phyloP scores from a whole-genome alignment of 805 yeast species.

The Peterozyma xylosa region DNA sequence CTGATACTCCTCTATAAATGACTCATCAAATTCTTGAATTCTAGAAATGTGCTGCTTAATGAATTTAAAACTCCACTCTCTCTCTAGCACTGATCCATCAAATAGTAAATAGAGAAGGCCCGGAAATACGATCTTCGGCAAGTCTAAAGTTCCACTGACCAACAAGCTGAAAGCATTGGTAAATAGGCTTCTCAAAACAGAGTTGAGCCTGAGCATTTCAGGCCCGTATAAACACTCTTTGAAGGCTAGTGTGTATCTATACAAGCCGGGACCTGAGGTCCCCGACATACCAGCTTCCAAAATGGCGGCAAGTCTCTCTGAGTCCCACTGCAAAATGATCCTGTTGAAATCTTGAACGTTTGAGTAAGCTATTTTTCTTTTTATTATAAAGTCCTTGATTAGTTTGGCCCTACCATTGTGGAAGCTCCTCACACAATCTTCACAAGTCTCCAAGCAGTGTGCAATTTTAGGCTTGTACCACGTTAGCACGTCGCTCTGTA shows the following conservation, averaged over 20 bases:
- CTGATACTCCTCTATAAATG: slow-evolving; percentile 49
- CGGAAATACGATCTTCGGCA: slow-evolving; percentile 25
- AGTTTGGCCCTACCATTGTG: slow-evolving; percentile 45
- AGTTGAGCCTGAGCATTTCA: slow-evolving; percentile 32
- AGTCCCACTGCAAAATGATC: slow-evolving; percentile 22
- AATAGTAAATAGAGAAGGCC: slow-evolving; percentile 48
- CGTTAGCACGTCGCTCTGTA: slow-evolving; percentile 33
- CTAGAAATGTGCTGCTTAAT: too few species aligned
- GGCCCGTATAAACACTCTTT: slow-evolving; percentile 49
- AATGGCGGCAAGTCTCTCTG: slow-evolving; percentile 12
- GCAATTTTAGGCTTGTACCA: slow-evolving; percentile 34
- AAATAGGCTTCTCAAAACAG: slow-evolving; percentile 27
- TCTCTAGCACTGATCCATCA: slow-evolving; percentile 41
- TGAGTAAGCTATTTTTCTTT: slow-evolving; percentile 32
- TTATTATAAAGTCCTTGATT: slow-evolving; percentile 41
- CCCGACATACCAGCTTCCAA: slow-evolving; percentile 1
- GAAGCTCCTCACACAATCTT: slow-evolving; percentile 45
- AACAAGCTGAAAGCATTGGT: slow-evolving; percentile 25
- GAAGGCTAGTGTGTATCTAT: slow-evolving; percentile 18
- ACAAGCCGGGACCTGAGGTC: background rate
- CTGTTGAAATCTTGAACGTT: slow-evolving; percentile 24
- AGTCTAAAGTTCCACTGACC: slow-evolving; percentile 9
- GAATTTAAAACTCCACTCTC: slow-evolving; percentile 34
- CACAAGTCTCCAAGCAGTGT: slow-evolving; percentile 38
- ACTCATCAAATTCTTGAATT: slow-evolving; percentile 19